These are phyloP conservation scores for Alternaria ventricosa DNA, from an alignment of 2,329 filamentous ascomycete species.

Conservation along the genomic window DNA sequence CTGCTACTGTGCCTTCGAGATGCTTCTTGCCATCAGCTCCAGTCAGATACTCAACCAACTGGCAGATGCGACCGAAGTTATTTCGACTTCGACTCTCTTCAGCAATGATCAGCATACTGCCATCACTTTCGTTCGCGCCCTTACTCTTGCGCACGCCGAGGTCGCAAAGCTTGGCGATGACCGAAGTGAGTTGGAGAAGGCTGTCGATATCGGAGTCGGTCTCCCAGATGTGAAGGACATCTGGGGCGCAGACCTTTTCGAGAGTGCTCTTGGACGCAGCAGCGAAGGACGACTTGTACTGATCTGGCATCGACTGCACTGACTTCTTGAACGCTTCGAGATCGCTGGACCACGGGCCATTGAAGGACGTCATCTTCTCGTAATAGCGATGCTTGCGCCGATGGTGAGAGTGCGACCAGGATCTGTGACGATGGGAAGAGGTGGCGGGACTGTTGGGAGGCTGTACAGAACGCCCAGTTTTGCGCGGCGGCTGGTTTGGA, in stretches of 20 bases:
- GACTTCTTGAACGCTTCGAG: conserved; percentile 33
- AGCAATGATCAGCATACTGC: conserved; percentile 40
- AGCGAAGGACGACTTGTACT: conserved; percentile 32
- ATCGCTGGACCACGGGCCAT: conserved; percentile 35
- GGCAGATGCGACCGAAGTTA: conserved; percentile 35
- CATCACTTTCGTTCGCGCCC: conserved; percentile 17
- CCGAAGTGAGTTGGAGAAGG: conserved; percentile 39
- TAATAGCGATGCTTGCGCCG: conserved; percentile 13
- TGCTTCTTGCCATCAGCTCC: conserved; percentile 27
- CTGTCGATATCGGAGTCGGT: conserved; percentile 39
- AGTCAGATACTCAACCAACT: conserved; percentile 36
- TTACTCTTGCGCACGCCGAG: conserved; percentile 23
- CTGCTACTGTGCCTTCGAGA: conserved; percentile 30
- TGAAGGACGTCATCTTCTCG: conserved; percentile 26
- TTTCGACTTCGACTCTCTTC: conserved; percentile 22
- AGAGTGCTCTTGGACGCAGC: conserved; percentile 26
- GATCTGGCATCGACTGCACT: conserved; percentile 30
- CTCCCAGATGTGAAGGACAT: conserved; percentile 44
- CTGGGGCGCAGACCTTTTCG: conserved; percentile 27
- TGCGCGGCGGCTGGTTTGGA: neutral
- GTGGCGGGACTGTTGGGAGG: neutral
- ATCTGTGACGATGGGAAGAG: neutral
- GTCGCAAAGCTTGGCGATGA: conserved; percentile 39
- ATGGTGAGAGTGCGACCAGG: neutral
- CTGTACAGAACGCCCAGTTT: neutral